phyloP scores from a whole-genome alignment of 2,329 filamentous ascomycete genomes.

The Alternaria sp. region DNA sequence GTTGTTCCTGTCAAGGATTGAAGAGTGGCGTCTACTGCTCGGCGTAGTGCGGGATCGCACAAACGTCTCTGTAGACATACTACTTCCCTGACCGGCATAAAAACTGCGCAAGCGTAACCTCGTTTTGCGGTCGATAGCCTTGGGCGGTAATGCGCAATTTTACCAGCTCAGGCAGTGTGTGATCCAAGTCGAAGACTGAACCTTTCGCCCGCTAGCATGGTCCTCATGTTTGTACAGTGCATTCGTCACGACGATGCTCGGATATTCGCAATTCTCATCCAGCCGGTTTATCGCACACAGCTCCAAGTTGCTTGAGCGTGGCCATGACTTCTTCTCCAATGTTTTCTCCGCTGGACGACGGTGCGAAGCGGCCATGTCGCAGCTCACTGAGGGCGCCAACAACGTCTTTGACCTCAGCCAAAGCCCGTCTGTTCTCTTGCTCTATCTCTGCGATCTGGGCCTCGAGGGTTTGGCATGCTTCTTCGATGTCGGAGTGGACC shows the following conservation, averaged over 20 bases:
- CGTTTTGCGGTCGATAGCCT: neutral
- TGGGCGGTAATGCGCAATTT: neutral
- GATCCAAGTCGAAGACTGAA: neutral
- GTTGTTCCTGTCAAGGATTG: neutral
- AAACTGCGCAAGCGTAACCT: neutral
- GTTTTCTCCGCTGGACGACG: constrained; percentile 59
- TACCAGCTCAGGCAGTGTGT: neutral
- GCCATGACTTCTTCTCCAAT: constrained; percentile 71
- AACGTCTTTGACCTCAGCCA: constrained; percentile 67
- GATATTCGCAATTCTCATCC: constrained; percentile 19
- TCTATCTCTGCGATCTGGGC: constrained; percentile 71
- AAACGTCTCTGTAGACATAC: neutral
- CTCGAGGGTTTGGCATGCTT: constrained; percentile 69
- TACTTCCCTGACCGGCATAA: neutral
- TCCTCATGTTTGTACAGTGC: neutral
- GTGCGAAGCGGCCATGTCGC: constrained; percentile 74
- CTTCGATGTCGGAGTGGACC: constrained; percentile 72
- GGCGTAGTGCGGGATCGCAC: neutral
- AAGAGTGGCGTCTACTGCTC: neutral
- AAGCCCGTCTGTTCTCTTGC: constrained; percentile 65
- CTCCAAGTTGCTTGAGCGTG: constrained; percentile 68
- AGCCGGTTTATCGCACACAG: constrained; percentile 57
- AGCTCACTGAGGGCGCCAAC: constrained; percentile 81
- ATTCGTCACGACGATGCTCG: neutral
- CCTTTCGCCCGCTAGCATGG: neutral